Base-by-base conservation (phyloP, 208 protist genomes). In the Wallacemonas collosoma region DNA sequence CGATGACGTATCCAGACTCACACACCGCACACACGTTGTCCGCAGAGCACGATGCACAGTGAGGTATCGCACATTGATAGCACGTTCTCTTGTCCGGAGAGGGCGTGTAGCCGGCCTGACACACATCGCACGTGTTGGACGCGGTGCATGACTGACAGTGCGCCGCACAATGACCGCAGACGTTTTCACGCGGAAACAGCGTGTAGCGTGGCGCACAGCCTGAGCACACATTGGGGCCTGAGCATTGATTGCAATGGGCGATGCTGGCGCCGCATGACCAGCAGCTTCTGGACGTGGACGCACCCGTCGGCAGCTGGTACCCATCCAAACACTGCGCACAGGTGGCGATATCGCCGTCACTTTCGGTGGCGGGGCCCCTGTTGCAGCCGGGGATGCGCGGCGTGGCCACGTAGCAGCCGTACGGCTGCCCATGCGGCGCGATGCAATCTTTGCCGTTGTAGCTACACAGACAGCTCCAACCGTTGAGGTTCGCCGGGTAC, bases 221-320 rank as follows among this genome's bases (percentile, higher is more conserved):
- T 9, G 14, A 8, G n/a, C 60, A 65, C 14, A 65, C 60, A 17
- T 6, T 48, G 60, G 44, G 7, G 12, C 36, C 64, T 5, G 47
- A 57, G 64, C 61, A 83, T 7, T 68, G 66, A 26, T 62, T 60
- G 6, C 77, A 68, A 15, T 72, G 72, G 47, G 68, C 39, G 9
- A 72, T 39, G 54, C 38, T 85, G 53, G 61, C 73, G 69, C 75
- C 80, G 60, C 74, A 65, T 4, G 60, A 7, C 60, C 60, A 65
- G 43, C 60, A 65, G 12, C 0, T 11, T 3, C 3, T 17, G 2
- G 60, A 45, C 40, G 4, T 4, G 14, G 36, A 11, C 3, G 38
- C 12, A 12, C 60, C 60, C 3, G 60, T 65, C 15, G 60, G 60
- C 41, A 65, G 12, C 43, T 65, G 60, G 26, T 65, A 65, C 14